Evolutionary conservation across 371 early-diverging fungal genomes (phyloP), one percentile per base, ranked within the genome.

Genomic region (Mortierella sp.): DNA sequence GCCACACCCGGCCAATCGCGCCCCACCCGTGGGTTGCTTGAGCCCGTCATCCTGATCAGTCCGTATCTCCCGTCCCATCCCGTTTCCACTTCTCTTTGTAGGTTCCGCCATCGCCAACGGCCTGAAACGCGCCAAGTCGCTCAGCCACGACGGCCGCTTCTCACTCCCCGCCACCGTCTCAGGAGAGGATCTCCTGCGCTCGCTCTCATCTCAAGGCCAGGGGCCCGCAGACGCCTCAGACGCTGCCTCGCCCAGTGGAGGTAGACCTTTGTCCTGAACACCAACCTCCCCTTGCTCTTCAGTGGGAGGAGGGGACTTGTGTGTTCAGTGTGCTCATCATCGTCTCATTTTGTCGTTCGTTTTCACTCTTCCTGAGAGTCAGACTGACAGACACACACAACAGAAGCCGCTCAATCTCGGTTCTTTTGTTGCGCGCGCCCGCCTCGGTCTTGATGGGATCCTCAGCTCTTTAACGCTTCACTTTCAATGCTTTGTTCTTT

Each of bases 171-270:
- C 43, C 5, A 48, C 72, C 16, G 55, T 76, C n/a, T 65, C 68
- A 48, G 77, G 77, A 48, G 77, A 76, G 37, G 68, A 64, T 25
- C 77, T 76, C 56, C 53, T 71, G 60, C 77, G 77, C 29, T 72
- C 77, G n/a, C 56, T 47, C 56, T 61, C 66, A 4, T n/a, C 68
- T 21, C 57, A 61, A 1, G 26, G 57, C 12, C 18, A 43, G 6
- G 52, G 47, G 11, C 51, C 53, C 16, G 57, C 30, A 15, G 57
- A 57, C 29, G 29, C 29, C 55, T 56, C 67, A 67, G 67, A 70
- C 67, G 66, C 57, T 45, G 26, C 23, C 28, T 75, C 70, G 75
- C 61, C 70, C 70, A 63, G 48, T 66, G 75, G 75, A 75, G 75
- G 75, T 75, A 70, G 67, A 70, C 63, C 59, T 73, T 62, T 50